Evolutionary conservation across 768 basidiomycete genomes (phyloP).

Genomic region (Trametes meyenii): DNA sequence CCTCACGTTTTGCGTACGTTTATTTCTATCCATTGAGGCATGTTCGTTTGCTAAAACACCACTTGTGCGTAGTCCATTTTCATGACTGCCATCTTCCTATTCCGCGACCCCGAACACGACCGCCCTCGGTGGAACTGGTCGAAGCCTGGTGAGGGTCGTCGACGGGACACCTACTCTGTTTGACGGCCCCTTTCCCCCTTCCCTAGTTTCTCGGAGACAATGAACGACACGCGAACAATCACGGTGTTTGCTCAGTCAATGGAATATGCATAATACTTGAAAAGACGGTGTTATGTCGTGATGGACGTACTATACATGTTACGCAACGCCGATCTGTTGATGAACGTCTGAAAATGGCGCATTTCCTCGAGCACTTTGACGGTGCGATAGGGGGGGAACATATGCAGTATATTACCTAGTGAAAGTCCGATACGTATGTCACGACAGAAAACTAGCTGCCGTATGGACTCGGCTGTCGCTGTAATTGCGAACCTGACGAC

Average conservation of each 20-base stretch:
- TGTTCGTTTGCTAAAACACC: background rate
- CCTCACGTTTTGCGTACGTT: constrained; percentile 20
- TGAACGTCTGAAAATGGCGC: too few relatives aligned
- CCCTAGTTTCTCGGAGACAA: too few relatives aligned
- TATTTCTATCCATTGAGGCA: background rate
- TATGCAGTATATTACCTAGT: background rate
- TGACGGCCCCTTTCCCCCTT: background rate
- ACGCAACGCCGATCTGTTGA: too few relatives aligned
- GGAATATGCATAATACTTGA: too few relatives aligned
- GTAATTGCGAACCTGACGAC: constrained; percentile 50
- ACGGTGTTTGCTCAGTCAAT: too few relatives aligned
- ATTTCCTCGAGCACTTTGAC: background rate
- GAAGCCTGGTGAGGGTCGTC: constrained; percentile 9
- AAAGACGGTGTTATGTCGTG: too few relatives aligned
- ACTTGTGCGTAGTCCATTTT: constrained; percentile 11
- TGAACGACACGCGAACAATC: too few relatives aligned
- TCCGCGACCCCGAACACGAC: constrained; percentile 20
- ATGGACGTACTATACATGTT: too few relatives aligned
- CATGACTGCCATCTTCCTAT: constrained; percentile 25
- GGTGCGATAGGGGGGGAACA: background rate
- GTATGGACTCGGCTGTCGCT: constrained; percentile 55
- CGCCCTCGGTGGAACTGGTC: constrained; percentile 12
- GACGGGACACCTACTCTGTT: constrained; percentile 1
- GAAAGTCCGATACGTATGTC: too few relatives aligned
- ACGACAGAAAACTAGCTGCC: background rate